Evolutionary conservation across 1,284 basidiomycete species (phyloP), one percentile per base, ranked within the genome.

Genomic region (Puccinia coronata): DNA sequence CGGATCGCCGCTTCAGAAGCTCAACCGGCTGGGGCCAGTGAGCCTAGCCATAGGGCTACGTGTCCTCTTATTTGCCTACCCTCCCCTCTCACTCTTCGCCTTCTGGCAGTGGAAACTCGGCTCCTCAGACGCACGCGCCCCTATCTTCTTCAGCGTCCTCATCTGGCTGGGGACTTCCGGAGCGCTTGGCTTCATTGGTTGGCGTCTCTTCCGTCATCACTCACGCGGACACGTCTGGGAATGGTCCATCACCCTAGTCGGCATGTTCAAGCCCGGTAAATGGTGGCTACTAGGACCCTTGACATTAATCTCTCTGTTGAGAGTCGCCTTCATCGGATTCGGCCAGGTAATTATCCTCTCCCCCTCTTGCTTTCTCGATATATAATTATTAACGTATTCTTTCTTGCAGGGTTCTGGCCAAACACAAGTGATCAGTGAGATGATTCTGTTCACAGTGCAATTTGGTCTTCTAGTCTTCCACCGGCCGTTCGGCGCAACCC

Each of bases 371-470:
- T 4, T 65, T 14, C 11, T 67, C 25, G 20, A 59, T 12, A 53
- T 41, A 57, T 51, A 34, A 25, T 84, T 84, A 20, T 86, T 81
- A 82, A 83, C 43, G 84, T 85, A 41, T 84, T 84, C n/a, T n/a
- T n/a, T 84, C 71, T 83, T 82, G 1, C 20, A 80, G 78, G 70
- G 78, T 0, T 82, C 84, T 53, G 85, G 82, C 25, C 75, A 85
- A 65, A 83, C 83, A 14, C 86, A 86, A 77, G 83, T 84, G 51
- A 83, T 86, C 53, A 85, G 85, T n/a, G 80, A 85, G 12, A 83
- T 84, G 4, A 83, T 82, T 39, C 82, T 85, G 14, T 85, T 86
- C 31, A n/a, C 84, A 69, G 76, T 86, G 41, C 83, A 84, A 63
- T 84, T 85, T 63, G 49, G 84, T 2, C 82, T 82, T 61, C 82